Evolutionary conservation across 108 stramenopile genomes (phyloP).

Genomic region (Chaetoceros tenuissimus): DNA sequence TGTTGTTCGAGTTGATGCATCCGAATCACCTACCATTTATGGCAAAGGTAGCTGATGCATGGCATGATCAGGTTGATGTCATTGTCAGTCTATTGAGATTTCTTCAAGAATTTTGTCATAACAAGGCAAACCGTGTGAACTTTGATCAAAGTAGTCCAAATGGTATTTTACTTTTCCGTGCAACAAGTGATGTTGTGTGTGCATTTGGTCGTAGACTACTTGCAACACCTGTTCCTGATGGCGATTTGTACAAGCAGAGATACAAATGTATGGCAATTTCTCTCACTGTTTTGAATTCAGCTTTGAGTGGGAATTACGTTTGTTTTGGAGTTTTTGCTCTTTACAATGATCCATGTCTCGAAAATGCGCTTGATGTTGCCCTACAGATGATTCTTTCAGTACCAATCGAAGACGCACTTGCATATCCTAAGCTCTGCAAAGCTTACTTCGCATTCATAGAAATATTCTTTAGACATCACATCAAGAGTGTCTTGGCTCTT

Average conservation of each 20-base stretch:
- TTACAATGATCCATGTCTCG: slow-evolving; percentile 92
- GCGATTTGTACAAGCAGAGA: slow-evolving; percentile 82
- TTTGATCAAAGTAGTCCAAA: slow-evolving; percentile 96
- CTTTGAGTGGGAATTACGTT: slow-evolving; percentile 92
- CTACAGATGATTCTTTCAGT: slow-evolving; percentile 84
- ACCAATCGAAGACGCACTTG: slow-evolving; percentile 84
- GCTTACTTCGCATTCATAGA: slow-evolving; percentile 92
- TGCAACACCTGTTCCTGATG: slow-evolving; percentile 34
- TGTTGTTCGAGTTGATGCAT: slow-evolving; percentile 90
- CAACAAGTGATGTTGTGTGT: slow-evolving; percentile 88
- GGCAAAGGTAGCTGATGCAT: slow-evolving; percentile 81
- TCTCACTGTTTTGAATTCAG: slow-evolving; percentile 85
- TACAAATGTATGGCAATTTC: slow-evolving; percentile 90
- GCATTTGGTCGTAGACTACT: slow-evolving; percentile 78
- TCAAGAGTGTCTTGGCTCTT: slow-evolving; percentile 68
- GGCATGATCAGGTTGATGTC: slow-evolving; percentile 92
- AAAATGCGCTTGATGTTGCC: slow-evolving; percentile 83
- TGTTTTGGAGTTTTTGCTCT: slow-evolving; percentile 96
- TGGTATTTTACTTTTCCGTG: slow-evolving; percentile 96
- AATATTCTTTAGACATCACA: slow-evolving; percentile 92
- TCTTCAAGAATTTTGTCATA: slow-evolving; percentile 94
- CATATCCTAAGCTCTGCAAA: slow-evolving; percentile 93
- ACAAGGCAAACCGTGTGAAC: slow-evolving; percentile 95
- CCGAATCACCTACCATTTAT: slow-evolving; percentile 83
- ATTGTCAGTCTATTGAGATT: slow-evolving; percentile 91